Conservation (phyloP, 2,329 filamentous ascomycete species). For the Cladobotryum protrusum region DNA sequence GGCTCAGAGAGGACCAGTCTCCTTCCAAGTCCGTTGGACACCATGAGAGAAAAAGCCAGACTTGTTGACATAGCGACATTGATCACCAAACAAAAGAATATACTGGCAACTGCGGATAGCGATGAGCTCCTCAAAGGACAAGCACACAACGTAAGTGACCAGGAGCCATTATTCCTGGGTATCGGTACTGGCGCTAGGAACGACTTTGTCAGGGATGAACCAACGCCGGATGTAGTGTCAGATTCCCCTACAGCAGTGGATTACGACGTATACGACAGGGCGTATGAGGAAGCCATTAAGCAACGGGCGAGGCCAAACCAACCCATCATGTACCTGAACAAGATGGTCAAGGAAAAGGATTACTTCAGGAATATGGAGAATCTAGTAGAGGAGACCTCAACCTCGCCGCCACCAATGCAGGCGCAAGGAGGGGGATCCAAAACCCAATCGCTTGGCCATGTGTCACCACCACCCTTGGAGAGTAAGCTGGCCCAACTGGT, state of each 20-base stretch:
- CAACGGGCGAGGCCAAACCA: slow-evolving; percentile 55
- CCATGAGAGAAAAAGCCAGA: slow-evolving; percentile 30
- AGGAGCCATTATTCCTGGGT: slow-evolving; percentile 60
- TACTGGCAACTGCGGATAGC: slow-evolving; percentile 24
- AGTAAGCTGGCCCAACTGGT: slow-evolving; percentile 13
- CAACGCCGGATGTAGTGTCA: slow-evolving; percentile 53
- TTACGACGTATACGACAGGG: slow-evolving; percentile 81
- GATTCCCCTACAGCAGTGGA: slow-evolving; percentile 82
- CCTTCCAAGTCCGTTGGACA: slow-evolving; percentile 15
- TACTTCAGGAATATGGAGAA: slow-evolving; percentile 33
- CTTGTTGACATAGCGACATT: slow-evolving; percentile 45
- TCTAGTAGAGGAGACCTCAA: slow-evolving; percentile 27
- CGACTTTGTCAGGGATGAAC: slow-evolving; percentile 35
- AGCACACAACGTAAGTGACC: slow-evolving; percentile 57
- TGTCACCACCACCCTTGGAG: slow-evolving; percentile 3
- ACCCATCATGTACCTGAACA: slow-evolving; percentile 44
- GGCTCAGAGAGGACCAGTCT: slow-evolving; percentile 1
- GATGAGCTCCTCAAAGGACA: slow-evolving; percentile 38
- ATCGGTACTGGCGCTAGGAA: slow-evolving; percentile 63
- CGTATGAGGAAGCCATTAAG: slow-evolving; percentile 72
- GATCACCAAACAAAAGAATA: slow-evolving; percentile 40
- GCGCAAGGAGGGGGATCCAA: slow-evolving; percentile 13
- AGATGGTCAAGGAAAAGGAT: slow-evolving; percentile 40
- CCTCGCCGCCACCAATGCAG: slow-evolving; percentile 11
- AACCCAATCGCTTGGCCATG: slow-evolving; percentile 7